These are phyloP conservation scores for Penicillium sp. DNA, from an alignment of 2,329 filamentous ascomycete genomes.

Conservation along the genomic window DNA sequence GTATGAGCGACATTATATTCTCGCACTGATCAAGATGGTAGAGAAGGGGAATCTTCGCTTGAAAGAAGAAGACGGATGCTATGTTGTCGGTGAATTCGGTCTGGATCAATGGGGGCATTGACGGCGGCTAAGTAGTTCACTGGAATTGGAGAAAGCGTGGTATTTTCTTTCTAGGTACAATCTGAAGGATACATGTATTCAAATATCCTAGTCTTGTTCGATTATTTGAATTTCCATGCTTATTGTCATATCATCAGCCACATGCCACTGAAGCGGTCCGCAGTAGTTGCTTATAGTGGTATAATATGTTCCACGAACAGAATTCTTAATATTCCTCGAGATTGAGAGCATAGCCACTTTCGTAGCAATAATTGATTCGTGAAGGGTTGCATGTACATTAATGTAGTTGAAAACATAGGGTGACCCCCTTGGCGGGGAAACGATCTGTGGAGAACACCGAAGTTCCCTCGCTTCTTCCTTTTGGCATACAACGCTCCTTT, in stretches of 20 bases:
- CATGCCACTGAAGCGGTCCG: neutral
- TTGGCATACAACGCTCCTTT: neutral
- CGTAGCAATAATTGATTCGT: neutral
- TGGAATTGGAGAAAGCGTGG: neutral
- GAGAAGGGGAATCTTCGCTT: neutral
- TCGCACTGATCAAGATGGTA: neutral
- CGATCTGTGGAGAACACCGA: constrained; percentile 15
- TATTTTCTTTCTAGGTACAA: neutral
- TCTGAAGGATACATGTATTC: neutral
- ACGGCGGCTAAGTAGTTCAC: neutral
- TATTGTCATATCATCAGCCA: neutral
- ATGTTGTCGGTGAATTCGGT: neutral
- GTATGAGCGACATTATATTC: neutral
- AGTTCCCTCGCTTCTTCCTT: constrained; percentile 13
- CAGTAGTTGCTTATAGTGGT: neutral
- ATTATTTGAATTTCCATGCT: neutral
- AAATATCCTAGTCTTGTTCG: neutral
- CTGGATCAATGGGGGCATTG: neutral
- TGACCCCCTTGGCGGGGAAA: constrained; percentile 8
- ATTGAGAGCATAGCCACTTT: neutral
- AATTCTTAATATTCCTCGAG: too few relatives aligned
- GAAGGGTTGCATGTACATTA: neutral
- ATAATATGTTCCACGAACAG: neutral
- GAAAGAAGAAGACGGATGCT: neutral
- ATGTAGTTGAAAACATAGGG: neutral